Evolutionary conservation across 2,329 filamentous ascomycete species (phyloP).

Genomic region (Talaromyces piceae): DNA sequence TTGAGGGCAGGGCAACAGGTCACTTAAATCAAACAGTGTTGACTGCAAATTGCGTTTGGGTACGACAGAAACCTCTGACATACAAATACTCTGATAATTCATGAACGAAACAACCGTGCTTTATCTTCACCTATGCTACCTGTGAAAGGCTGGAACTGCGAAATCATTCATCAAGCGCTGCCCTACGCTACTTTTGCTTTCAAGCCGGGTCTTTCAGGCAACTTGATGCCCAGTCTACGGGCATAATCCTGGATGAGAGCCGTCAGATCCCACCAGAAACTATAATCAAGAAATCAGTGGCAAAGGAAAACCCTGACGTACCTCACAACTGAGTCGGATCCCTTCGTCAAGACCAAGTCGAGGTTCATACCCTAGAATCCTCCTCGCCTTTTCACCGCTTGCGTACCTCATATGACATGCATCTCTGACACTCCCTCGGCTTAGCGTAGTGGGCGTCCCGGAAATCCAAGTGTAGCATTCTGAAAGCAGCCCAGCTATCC

Average conservation of each 20-base stretch:
- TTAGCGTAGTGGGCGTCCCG: constrained; percentile 40
- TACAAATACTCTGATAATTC: no score
- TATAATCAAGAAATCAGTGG: background rate
- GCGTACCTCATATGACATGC: constrained; percentile 48
- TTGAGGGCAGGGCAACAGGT: no score
- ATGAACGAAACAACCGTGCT: background rate
- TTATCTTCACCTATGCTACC: background rate
- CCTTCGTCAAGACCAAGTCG: constrained; percentile 46
- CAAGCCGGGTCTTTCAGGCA: constrained; percentile 10
- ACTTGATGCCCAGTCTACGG: constrained; percentile 21
- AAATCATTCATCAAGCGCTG: background rate
- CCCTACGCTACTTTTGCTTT: background rate
- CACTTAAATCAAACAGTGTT: no score
- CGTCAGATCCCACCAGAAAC: background rate
- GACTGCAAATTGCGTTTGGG: no score
- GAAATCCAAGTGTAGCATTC: constrained; percentile 44
- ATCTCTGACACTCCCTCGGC: constrained; percentile 49
- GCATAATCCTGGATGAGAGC: constrained; percentile 24
- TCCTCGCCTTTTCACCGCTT: constrained; percentile 44
- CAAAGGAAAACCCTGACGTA: constrained; percentile 19
- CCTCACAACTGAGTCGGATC: constrained; percentile 43
- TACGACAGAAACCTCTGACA: no score
- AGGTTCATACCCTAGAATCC: constrained; percentile 47
- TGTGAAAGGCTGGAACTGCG: background rate
- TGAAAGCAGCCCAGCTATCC: constrained; percentile 38